Evolutionary conservation across 768 basidiomycete genomes (phyloP), one percentile per base, ranked within the genome.

Genomic region (Lentinula lateritia): DNA sequence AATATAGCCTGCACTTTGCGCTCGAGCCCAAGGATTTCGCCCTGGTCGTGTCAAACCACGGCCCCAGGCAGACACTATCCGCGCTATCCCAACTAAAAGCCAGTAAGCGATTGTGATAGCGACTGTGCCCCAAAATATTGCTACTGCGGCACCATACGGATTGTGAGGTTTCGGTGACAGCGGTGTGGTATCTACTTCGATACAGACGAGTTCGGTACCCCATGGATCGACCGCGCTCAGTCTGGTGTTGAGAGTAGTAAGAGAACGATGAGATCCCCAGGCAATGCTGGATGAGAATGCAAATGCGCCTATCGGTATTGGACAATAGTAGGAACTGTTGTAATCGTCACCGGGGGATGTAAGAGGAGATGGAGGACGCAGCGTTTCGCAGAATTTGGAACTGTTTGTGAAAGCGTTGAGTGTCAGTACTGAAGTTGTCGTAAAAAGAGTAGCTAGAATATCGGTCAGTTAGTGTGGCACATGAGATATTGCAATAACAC

Each of bases 181-280:
- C 0, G 95, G 90, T 0, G 95, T 95, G 1, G 90, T 88, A 45
- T 77, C 68, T 16, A 98, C 75, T 64, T 90, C 87, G 50, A 95
- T 67, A 71, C 97, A 99, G 2, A 95, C 74, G 48, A 98, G 80
- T 66, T 95, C 92, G 38, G 85, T 79, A 57, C 89, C 84, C 48
- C 83, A 87, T 0, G 95, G 88, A 74, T 99, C 97, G 23, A 98
- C 89, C 7, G 95, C 90, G 50, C 92, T 88, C 23, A 99, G 74
- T 20, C 86, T 86, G 1, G 95, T 97, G 63, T 83, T 80, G 60
- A 96, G 80, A 9, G 95, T 95, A 12, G 91, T 92, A 48, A 98
- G 79, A 15, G 87, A 83, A 69, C 90, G 89, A 62, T 83, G 78
- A 48, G 76, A 67, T 39, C 83, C 79, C 69, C 90, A 84, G 5